These are phyloP conservation scores for Lenwebbia sp. DNA, from an alignment of 345 rosid genomes.

Conservation along the genomic window DNA sequence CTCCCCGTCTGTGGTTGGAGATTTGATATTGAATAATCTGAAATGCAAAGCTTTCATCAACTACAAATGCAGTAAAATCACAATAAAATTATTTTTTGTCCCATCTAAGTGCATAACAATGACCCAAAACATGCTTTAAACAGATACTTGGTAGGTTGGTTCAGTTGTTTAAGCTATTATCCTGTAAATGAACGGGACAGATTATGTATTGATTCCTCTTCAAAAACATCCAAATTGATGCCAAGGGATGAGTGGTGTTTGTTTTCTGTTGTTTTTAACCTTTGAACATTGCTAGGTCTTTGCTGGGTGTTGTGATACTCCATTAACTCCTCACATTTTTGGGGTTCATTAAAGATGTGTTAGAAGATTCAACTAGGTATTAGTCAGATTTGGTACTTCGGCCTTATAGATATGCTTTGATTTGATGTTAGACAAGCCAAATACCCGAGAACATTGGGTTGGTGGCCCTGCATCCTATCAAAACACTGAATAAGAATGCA, in stretches of 20 bases:
- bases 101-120: neutral
- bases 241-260: neutral
- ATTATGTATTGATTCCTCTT: neutral
- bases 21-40: neutral
- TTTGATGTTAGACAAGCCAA: neutral
- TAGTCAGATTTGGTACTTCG: neutral
- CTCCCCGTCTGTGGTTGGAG: neutral
- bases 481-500: neutral
- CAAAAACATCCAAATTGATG: neutral
- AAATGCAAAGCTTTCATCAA: neutral
- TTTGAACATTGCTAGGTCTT: neutral
- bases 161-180: neutral
- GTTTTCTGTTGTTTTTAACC: neutral
- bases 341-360: neutral
- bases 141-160: neutral
- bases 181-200: neutral
- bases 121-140: neutral
- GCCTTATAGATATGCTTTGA: neutral
- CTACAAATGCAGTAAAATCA: neutral
- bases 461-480: neutral
- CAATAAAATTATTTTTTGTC: neutral
- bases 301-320: neutral
- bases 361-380: neutral
- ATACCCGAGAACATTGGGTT: neutral
- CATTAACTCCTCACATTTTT: neutral